A percentile compares a stretch with the other conserved stretches of the same genome.
Conservation (phyloP, 2,329 filamentous ascomycete genomes). For the Sporothrix pseudoabietina region DNA sequence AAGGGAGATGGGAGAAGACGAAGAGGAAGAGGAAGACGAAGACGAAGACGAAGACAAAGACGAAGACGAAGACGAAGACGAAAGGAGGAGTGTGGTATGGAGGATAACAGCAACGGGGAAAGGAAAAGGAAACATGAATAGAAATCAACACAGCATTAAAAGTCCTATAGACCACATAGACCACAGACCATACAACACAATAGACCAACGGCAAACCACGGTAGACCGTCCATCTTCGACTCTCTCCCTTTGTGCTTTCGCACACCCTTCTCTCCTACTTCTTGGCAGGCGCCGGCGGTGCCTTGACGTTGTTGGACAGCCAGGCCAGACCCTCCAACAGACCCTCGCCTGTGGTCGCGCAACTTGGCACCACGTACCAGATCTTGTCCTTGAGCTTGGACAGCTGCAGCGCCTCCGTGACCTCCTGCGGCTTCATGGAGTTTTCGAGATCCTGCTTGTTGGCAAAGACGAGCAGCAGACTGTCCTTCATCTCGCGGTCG, state of each 20-base stretch:
- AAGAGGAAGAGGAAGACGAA: not conserved
- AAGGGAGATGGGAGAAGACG: not conserved
- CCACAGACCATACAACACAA: not conserved
- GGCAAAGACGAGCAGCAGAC: constrained; percentile 89
- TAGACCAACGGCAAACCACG: not conserved
- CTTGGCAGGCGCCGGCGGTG: constrained; percentile 57
- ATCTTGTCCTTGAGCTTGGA: constrained; percentile 78
- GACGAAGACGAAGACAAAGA: no score
- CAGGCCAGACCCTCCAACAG: constrained; percentile 79
- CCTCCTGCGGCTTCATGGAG: constrained; percentile 76
- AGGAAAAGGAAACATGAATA: not conserved
- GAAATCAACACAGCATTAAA: constrained; percentile 3
- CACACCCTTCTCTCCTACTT: constrained; percentile 44
- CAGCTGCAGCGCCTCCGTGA: constrained; percentile 76
- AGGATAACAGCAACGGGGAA: not conserved
- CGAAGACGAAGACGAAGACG: not conserved
- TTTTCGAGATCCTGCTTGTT: constrained; percentile 97
- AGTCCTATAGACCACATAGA: constrained; percentile 3
- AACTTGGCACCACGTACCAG: constrained; percentile 83
- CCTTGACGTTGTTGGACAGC: constrained; percentile 83
- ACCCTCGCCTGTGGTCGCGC: constrained; percentile 78
- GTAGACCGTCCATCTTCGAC: not conserved
- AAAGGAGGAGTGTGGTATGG: not conserved
- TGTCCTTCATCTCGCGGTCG: constrained; percentile 96
- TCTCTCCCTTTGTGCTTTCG: not conserved